Base-by-base conservation (phyloP, 208 protist genomes). In the Leishmania gerbilli region DNA sequence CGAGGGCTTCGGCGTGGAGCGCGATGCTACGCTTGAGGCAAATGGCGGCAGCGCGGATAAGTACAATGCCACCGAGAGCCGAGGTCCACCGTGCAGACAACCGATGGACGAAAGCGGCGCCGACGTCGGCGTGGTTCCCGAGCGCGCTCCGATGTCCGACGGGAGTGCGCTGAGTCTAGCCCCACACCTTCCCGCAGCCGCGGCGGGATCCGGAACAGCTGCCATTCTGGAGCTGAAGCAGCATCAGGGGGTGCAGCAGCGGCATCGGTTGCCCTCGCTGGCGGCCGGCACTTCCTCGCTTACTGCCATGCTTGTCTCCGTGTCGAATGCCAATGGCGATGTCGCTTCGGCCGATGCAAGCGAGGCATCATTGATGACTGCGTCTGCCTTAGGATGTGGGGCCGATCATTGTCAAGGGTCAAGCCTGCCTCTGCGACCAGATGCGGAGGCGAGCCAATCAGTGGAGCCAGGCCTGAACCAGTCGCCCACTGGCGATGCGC, bases 211-310 rank as follows among this genome's bases (percentile, higher is more conserved):
- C 17, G 87, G 82, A 17, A 82, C 75, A 1, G 82, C 87, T 1
- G 86, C 87, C 2, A 87, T 88, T 37, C 55, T 81, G 17, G 89
- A 82, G 51, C 62, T 88, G 58, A 81, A 87, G 76, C 78, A 83
- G 31, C 72, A 79, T 24, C 80, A 79, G n/a, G 56, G 77, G 13
- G 34, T 56, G 3, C 56, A 58, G 40, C 55, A 53, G 34, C 37
- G 45, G 31, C 45, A 37, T 64, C 81, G 11, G 47, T 24, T 42
- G 0, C 45, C 62, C 51, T 24, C 45, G 67, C 53, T 53, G 55
- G 37, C 27, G 9, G 40, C 47, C 0, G 55, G 42, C 34, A 40
- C 56, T 27, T 21, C 69, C n/a, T 21, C 42, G 17, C 17, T 24
- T 9, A 13, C 58, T 60, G n/a, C 69, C 40, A 62, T 9, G 71